A percentile compares a stretch with the other conserved stretches of the same genome.
phyloP scores from a whole-genome alignment of 1,284 basidiomycete species.

The Trametes hirsuta region DNA sequence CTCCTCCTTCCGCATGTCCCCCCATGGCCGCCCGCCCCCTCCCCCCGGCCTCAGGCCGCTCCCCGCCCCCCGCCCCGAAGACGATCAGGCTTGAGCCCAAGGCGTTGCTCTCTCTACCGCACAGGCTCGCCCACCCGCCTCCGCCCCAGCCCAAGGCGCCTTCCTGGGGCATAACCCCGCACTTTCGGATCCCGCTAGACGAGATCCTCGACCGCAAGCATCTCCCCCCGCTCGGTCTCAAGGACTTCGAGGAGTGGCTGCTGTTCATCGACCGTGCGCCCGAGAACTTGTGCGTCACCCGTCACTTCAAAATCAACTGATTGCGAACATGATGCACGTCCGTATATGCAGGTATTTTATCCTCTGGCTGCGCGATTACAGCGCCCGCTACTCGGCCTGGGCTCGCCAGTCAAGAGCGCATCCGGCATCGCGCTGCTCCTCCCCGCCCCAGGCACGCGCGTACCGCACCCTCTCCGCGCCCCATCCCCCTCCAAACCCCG shows the following conservation, averaged over 20 bases:
- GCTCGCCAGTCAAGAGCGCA: slow-evolving; percentile 44
- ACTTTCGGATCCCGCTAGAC: slow-evolving; percentile 60
- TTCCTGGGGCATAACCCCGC: slow-evolving; percentile 52
- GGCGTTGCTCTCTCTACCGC: slow-evolving; percentile 54
- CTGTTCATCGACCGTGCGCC: slow-evolving; percentile 71
- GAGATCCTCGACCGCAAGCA: slow-evolving; percentile 73
- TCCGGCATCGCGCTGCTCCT: slow-evolving; percentile 24
- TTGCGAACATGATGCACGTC: slow-evolving; percentile 5
- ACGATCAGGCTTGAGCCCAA: slow-evolving; percentile 48
- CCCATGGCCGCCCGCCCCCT: slow-evolving; percentile 24
- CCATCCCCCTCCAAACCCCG: slow-evolving; percentile 34
- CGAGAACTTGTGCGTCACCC: slow-evolving; percentile 62
- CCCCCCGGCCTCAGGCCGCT: slow-evolving; percentile 14
- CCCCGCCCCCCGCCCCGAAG: slow-evolving; percentile 44
- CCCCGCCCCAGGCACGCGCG: slow-evolving; percentile 30
- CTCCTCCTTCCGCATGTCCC: slow-evolving; percentile 23
- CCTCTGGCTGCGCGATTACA: slow-evolving; percentile 75
- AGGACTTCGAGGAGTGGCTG: slow-evolving; percentile 82
- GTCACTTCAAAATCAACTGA: not conserved
- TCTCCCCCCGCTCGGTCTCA: slow-evolving; percentile 72
- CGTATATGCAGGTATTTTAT: slow-evolving; percentile 60
- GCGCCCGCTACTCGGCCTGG: slow-evolving; percentile 62
- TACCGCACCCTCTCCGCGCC: slow-evolving; percentile 34
- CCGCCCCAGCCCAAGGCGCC: slow-evolving; percentile 66
- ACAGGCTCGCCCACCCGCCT: slow-evolving; percentile 69